Evolutionary conservation across 2,329 filamentous ascomycete genomes (phyloP).

Genomic region (Annulohypoxylon truncatum): DNA sequence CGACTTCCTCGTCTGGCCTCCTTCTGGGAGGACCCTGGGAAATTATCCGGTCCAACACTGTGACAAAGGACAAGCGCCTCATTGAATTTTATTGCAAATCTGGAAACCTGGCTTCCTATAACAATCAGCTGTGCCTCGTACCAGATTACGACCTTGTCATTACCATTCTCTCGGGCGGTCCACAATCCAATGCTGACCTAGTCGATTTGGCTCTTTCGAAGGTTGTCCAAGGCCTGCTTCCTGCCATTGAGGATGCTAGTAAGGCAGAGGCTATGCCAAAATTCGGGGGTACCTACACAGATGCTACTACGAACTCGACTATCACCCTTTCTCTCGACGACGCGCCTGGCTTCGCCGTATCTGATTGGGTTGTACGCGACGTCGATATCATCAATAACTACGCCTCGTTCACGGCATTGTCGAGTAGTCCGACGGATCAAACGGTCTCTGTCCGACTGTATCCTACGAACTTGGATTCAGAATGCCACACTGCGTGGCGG

Average conservation of each 20-base stretch:
- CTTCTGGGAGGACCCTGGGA: slow-evolving; percentile 53
- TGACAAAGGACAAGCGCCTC: slow-evolving; percentile 47
- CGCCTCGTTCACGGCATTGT: slow-evolving; percentile 36
- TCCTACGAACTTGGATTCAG: slow-evolving; percentile 41
- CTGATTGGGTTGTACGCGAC: slow-evolving; percentile 55
- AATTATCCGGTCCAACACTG: slow-evolving; percentile 49
- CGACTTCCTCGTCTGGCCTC: slow-evolving; percentile 46
- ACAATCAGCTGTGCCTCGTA: slow-evolving; percentile 48
- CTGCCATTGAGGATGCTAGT: slow-evolving; percentile 57
- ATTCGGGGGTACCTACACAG: slow-evolving; percentile 55
- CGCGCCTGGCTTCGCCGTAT: slow-evolving; percentile 55
- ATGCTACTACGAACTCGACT: slow-evolving; percentile 54
- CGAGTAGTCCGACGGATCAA: slow-evolving; percentile 25
- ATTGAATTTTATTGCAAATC: slow-evolving; percentile 52
- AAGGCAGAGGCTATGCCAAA: slow-evolving; percentile 50
- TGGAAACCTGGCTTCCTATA: slow-evolving; percentile 50
- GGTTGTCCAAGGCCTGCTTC: slow-evolving; percentile 53
- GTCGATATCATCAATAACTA: slow-evolving; percentile 55
- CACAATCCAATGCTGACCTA: slow-evolving; percentile 39
- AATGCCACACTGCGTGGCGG: slow-evolving; percentile 38
- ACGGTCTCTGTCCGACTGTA: slow-evolving; percentile 42
- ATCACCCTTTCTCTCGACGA: slow-evolving; percentile 54
- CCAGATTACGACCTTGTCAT: slow-evolving; percentile 51
- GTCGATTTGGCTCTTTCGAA: slow-evolving; percentile 43
- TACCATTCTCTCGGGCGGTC: slow-evolving; percentile 45